phyloP scores from a whole-genome alignment of 257 asterid species.

The Striga asiatica region DNA sequence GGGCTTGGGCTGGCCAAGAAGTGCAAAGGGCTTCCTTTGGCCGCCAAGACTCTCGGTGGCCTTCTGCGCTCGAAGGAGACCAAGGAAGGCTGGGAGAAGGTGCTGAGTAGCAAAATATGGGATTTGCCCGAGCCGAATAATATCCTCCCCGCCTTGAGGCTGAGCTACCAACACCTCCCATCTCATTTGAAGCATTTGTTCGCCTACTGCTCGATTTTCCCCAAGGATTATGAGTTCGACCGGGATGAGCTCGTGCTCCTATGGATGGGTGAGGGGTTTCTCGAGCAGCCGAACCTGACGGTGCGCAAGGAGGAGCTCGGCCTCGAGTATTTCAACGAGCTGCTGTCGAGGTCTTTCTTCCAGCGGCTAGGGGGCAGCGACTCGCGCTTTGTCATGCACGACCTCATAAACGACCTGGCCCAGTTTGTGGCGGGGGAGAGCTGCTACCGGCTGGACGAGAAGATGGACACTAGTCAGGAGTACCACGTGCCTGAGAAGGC shows the following conservation, averaged over 20 bases:
- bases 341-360: no score
- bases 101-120: slow-evolving; percentile 50
- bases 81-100: slow-evolving; percentile 37
- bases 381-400: no score
- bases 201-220: slow-evolving; percentile 57
- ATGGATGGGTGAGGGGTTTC: slow-evolving; percentile 66
- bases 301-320: no score
- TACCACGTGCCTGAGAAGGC: no score
- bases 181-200: slow-evolving; percentile 49
- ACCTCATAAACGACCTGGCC: no score
- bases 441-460: no score
- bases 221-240: slow-evolving; percentile 55
- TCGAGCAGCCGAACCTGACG: slow-evolving; percentile 18
- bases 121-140: slow-evolving; percentile 28
- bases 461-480: no score
- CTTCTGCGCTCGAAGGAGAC: slow-evolving; percentile 35
- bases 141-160: slow-evolving; percentile 41
- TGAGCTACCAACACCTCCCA: slow-evolving; percentile 55
- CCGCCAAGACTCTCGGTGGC: slow-evolving; percentile 57
- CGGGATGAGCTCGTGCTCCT: slow-evolving; percentile 34
- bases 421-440: no score
- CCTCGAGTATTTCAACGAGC: no score
- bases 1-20: slow-evolving; percentile 42
- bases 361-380: no score
- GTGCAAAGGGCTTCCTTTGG: slow-evolving; percentile 66